Conservation (phyloP, 176 grass and related monocot species). For the Cymbopogon citratus region DNA sequence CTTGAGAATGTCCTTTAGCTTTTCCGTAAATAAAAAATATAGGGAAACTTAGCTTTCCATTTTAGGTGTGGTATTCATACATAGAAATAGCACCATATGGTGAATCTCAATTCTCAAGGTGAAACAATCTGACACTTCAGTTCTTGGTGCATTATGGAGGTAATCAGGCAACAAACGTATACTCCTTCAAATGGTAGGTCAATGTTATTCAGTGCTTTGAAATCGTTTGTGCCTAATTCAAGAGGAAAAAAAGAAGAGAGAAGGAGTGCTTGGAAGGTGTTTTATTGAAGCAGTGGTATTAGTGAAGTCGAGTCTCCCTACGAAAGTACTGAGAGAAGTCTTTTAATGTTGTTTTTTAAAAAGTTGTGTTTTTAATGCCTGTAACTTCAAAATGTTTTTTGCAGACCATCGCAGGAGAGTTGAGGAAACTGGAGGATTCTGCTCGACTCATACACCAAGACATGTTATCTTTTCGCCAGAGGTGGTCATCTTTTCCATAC, state of each 20-base stretch:
- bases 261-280: neutral
- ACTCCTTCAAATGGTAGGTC: neutral
- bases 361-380: neutral
- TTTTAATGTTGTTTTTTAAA: neutral
- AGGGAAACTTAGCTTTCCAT: neutral
- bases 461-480: constrained; percentile 43
- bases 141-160: neutral
- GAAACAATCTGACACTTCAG: neutral
- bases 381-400: neutral
- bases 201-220: neutral
- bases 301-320: neutral
- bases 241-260: neutral
- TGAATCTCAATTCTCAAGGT: neutral
- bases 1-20: neutral
- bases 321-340: neutral
- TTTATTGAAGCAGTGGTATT: neutral
- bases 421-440: constrained; percentile 47
- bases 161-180: neutral
- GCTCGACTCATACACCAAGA: constrained; percentile 52
- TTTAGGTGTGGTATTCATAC: neutral
- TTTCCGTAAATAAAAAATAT: neutral
- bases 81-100: neutral
- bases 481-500: constrained; percentile 17
- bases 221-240: neutral
- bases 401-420: constrained; percentile 23